phyloP scores from a whole-genome alignment of 305 asterid species.

The Fraxinus nigra region DNA sequence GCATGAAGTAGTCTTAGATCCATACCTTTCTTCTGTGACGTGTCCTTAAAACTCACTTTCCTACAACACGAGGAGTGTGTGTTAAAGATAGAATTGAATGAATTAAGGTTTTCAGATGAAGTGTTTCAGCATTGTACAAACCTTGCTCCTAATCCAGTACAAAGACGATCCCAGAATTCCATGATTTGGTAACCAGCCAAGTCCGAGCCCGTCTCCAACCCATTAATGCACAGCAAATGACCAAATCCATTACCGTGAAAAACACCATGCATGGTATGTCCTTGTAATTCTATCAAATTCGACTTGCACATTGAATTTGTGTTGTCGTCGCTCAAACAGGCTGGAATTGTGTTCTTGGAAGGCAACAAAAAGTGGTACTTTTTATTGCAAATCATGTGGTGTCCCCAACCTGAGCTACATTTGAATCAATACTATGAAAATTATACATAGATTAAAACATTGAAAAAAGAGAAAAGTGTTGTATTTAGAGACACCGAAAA shows the following conservation, averaged over 20 bases:
- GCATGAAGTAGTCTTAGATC: constrained; percentile 72
- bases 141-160: constrained; percentile 84
- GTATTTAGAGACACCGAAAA: background rate
- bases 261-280: constrained; percentile 80
- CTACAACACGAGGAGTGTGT: constrained; percentile 32
- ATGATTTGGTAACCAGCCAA: constrained; percentile 75
- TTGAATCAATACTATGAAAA: background rate
- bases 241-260: constrained; percentile 94
- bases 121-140: constrained; percentile 22
- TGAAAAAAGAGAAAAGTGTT: background rate
- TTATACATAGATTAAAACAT: background rate
- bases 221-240: constrained; percentile 81
- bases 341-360: constrained; percentile 41
- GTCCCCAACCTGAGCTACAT: constrained; percentile 88
- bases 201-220: constrained; percentile 59
- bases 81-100: background rate
- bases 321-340: constrained; percentile 27
- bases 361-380: constrained; percentile 88
- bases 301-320: constrained; percentile 31
- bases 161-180: constrained; percentile 94
- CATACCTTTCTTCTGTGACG: constrained; percentile 71
- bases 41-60: constrained; percentile 82
- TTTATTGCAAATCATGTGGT: constrained; percentile 83
- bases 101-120: background rate
- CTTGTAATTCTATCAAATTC: constrained; percentile 57